Base-by-base conservation (phyloP, 1,139 yeast species). In the Saccharomycopsis hybrid region DNA sequence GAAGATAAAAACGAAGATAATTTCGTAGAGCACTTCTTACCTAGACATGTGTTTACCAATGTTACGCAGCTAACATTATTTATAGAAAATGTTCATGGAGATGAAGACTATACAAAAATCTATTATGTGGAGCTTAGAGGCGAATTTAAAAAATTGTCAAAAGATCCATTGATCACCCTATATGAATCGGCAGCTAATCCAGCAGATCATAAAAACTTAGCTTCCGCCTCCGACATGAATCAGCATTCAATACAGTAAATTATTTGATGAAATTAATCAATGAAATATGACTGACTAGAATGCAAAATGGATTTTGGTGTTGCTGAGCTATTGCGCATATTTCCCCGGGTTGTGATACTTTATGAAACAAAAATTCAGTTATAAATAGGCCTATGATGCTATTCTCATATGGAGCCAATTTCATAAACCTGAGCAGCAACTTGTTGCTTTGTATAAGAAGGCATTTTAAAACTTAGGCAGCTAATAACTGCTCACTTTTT, bases 141-240 rank as follows among this genome's bases (percentile, higher is more conserved):
- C 0, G 94, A 85, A 57, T 82, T 73, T 63, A 75, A 82, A 3
- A 60, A 78, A 51, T 65, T 81, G 54, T 67, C 71, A 47, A 77
- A 73, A 58, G 87, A 78, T 53, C 95, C 95, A 0, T 80, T 86
- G 24, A 74, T 84, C 25, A 74, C 95, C 1, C 62, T 85, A 30
- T 90, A 90, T 64, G 97, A 90, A 65, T 79, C 89, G 54, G 95
- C 96, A 1, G 94, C 97, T 4, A 89, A 89, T 62, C 96, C 96
- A 0, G 79, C 84, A 2, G 97, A 90, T 62, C 97, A 90, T 65
- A 81, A 82, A 60, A 77, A 31, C 5, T 25, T 18, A 9, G 40
- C 27, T 4, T 38, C 32, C 11, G 38, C 32, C 39, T 5, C 37
- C 27, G 41, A 36, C 11, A 18, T 25, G 5, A 39, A 43, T 28